Evolutionary conservation across 2,329 filamentous ascomycete species (phyloP), one percentile per base, ranked within the genome.

Genomic region (Colletotrichum liriopes): DNA sequence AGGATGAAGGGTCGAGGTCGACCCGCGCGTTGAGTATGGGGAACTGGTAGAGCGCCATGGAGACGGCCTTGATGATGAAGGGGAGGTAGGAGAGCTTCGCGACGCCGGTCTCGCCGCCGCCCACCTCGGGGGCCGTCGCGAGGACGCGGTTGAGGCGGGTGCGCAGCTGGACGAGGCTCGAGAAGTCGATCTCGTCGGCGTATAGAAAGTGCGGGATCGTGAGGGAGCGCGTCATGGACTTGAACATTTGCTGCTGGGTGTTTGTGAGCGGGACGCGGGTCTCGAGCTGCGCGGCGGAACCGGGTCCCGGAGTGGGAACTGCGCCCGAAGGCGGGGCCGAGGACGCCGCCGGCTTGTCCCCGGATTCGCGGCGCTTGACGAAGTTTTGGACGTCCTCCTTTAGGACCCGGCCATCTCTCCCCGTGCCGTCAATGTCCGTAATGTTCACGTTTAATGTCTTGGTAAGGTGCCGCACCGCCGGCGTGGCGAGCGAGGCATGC

Each of bases 61-160:
- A 98, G 58, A 98, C 91, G 37, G 96, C 96, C 85, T 99, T 99
- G 84, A 99, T 91, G 79, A 98, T 92, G 85, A 99, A 98, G 5
- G 96, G 94, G 11, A 99, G 90, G 81, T 94, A 96, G 1, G 96
- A 97, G 71, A 98, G 86, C 83, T 95, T 95, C 75, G 86, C 84
- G 16, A 90, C 81, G 7, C 82, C 81, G 8, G 73, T 75, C 39
- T 78, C 77, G 56, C 79, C 74, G 71, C 74, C 80, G 72, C 78
- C 76, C 71, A 85, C 80, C 88, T 91, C 76, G 88, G 86, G 71
- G 23, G 84, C 77, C 59, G 80, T 78, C 51, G 82, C 77, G 16
- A 92, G 85, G n/a, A 87, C 85, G 75, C 84, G 87, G 83, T 97
- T 97, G 70, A 98, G 88, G 59, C 90, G 92, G 74, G 87, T 86